phyloP scores from a whole-genome alignment of 2,329 filamentous ascomycete genomes.

The Lecanosticta acicola region DNA sequence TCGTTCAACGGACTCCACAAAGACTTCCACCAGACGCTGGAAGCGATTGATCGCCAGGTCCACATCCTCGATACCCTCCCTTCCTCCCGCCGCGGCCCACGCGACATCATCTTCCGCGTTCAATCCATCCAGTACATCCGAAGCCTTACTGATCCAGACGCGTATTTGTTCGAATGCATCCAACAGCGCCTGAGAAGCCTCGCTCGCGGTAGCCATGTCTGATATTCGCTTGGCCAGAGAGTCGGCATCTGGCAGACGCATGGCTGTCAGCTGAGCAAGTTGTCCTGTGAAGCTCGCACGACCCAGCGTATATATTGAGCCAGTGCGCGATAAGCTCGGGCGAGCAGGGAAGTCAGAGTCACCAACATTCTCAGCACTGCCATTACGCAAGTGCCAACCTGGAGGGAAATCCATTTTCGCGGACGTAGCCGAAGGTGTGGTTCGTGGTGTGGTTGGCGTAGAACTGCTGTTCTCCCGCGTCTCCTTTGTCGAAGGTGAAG shows the following conservation, averaged over 20 bases:
- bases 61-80: conserved; percentile 67
- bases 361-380: conserved; percentile 38
- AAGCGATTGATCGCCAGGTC: conserved; percentile 72
- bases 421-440: conserved; percentile 14
- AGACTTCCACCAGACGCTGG: conserved; percentile 83
- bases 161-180: conserved; percentile 88
- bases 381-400: conserved; percentile 11
- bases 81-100: conserved; percentile 85
- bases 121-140: conserved; percentile 78
- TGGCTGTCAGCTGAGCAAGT: conserved; percentile 82
- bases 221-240: conserved; percentile 77
- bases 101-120: conserved; percentile 97
- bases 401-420: conserved; percentile 7
- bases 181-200: conserved; percentile 76
- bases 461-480: conserved; percentile 1
- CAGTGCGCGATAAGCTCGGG: conserved; percentile 58
- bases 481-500: background rate
- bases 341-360: conserved; percentile 57
- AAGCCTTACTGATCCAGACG: conserved; percentile 88
- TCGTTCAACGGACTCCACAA: conserved; percentile 88
- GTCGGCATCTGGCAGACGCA: conserved; percentile 79
- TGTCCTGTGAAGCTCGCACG: conserved; percentile 90
- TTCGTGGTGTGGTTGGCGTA: conserved; percentile 15
- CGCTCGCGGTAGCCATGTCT: conserved; percentile 75
- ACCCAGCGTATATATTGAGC: conserved; percentile 90